Percentiles rank a stretch among this genome's conserved stretches.
These are phyloP conservation scores for Candida michaelii DNA, from an alignment of 805 yeast genomes.

Conservation along the genomic window DNA sequence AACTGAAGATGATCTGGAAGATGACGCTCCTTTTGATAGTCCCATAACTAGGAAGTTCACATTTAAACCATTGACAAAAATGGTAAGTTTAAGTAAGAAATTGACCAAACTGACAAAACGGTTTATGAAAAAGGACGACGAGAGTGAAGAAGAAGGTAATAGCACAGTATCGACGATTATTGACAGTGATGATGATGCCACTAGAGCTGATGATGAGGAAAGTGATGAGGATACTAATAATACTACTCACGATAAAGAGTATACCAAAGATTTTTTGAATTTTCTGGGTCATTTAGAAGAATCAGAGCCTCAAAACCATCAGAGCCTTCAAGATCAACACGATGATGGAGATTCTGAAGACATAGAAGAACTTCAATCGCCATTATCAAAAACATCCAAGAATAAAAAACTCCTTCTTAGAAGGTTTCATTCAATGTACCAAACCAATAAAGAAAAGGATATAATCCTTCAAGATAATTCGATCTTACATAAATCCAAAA, in stretches of 20 bases:
- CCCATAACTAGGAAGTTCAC: slow-evolving; percentile 6
- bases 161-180: slow-evolving; percentile 17
- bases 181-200: slow-evolving; percentile 10
- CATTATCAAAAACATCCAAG: slow-evolving; percentile 1
- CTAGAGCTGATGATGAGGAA: slow-evolving; percentile 14
- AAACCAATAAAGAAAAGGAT: slow-evolving; percentile 39
- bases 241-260: slow-evolving; percentile 1
- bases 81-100: slow-evolving; percentile 16
- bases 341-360: slow-evolving; percentile 3
- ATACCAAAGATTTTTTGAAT: slow-evolving; percentile 2
- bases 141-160: slow-evolving; percentile 13
- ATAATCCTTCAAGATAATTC: slow-evolving; percentile 29
- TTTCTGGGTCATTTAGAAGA: not conserved
- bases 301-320: too few relatives aligned
- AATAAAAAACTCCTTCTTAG: slow-evolving; percentile 31
- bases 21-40: slow-evolving; percentile 6
- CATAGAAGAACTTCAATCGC: not conserved
- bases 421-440: slow-evolving; percentile 70
- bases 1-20: slow-evolving; percentile 3
- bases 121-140: slow-evolving; percentile 15
- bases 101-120: slow-evolving; percentile 20
- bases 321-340: not conserved
- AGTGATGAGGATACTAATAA: slow-evolving; percentile 18
- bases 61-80: slow-evolving; percentile 28
- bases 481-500: slow-evolving; percentile 27